A percentile compares a stretch with the other conserved stretches of the same genome.
Conservation (phyloP, 768 basidiomycete species). For the Peribolospora kevripleyi region DNA sequence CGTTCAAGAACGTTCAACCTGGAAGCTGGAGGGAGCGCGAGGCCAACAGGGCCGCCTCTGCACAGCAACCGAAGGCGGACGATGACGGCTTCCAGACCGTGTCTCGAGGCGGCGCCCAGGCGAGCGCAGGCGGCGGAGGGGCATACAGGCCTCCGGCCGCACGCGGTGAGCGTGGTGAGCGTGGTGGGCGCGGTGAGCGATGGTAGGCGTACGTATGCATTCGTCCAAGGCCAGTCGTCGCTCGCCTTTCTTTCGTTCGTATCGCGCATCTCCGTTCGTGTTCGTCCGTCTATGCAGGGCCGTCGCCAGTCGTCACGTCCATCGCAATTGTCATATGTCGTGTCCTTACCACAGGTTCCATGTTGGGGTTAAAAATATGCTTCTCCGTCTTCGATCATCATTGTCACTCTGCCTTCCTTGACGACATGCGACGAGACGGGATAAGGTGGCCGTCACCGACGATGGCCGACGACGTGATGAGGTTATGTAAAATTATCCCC, state of each 20-base stretch:
- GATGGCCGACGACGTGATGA: too few relatives aligned
- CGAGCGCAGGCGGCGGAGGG: background rate
- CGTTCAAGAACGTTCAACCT: background rate
- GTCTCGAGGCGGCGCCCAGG: background rate
- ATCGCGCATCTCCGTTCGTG: background rate
- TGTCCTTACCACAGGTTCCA: too few relatives aligned
- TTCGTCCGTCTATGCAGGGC: background rate
- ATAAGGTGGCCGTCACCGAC: too few relatives aligned
- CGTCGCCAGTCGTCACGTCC: background rate
- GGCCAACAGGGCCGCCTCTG: background rate
- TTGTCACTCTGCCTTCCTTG: too few relatives aligned
- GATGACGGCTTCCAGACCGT: constrained; percentile 4
- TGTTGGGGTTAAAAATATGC: too few relatives aligned
- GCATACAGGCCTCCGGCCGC: constrained; percentile 2
- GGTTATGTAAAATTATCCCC: too few relatives aligned
- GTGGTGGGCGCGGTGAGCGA: background rate
- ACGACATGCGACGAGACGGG: too few relatives aligned
- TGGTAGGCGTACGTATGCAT: background rate
- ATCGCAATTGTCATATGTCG: background rate
- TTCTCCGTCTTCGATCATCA: too few relatives aligned
- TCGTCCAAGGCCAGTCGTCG: background rate
- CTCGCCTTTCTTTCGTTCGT: background rate
- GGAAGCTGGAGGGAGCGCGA: constrained; percentile 3
- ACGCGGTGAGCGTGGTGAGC: background rate
- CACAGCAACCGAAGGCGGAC: background rate